A percentile compares a stretch with the other conserved stretches of the same genome.
Conservation (phyloP, 768 basidiomycete species). For the Kondoa subrosea region DNA sequence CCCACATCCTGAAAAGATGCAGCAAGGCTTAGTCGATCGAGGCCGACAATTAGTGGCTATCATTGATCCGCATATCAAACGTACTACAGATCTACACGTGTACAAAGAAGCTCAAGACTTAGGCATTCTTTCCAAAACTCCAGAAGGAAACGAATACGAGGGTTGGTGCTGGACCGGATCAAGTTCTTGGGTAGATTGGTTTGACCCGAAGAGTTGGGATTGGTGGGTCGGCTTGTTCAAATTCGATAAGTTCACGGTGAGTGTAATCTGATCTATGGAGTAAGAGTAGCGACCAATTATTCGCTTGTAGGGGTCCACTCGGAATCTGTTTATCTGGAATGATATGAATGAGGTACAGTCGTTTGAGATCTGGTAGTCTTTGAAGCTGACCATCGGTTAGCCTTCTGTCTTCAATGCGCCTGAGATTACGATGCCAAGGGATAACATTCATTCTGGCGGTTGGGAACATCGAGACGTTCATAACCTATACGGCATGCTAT, state of each 20-base stretch:
- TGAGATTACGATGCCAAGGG: slow-evolving; percentile 68
- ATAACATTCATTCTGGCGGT: slow-evolving; percentile 68
- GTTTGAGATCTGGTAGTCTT: not conserved
- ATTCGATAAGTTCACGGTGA: slow-evolving; percentile 38
- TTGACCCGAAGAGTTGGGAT: slow-evolving; percentile 69
- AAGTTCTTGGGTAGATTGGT: slow-evolving; percentile 92
- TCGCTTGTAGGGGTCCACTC: slow-evolving; percentile 45
- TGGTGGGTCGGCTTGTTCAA: slow-evolving; percentile 84
- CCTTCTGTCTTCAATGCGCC: slow-evolving; percentile 98
- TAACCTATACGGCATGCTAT: slow-evolving; percentile 92
- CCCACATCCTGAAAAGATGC: slow-evolving; percentile 89
- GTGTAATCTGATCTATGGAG: not conserved
- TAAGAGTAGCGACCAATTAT: slow-evolving; percentile 48
- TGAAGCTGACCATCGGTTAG: slow-evolving; percentile 33
- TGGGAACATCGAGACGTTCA: slow-evolving; percentile 98
- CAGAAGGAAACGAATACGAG: slow-evolving; percentile 65
- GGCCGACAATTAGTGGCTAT: slow-evolving; percentile 95
- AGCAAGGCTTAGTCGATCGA: slow-evolving; percentile 63
- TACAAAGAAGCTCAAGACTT: slow-evolving; percentile 69
- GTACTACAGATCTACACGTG: slow-evolving; percentile 56
- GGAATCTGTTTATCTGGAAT: slow-evolving; percentile 85
- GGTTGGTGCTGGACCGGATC: slow-evolving; percentile 99
- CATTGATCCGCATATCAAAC: slow-evolving; percentile 89
- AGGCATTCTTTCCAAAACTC: slow-evolving; percentile 64
- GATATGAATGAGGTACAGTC: slow-evolving; percentile 88